Conservation (phyloP, 352 stramenopile genomes). For the Phytophthora ohioensis region DNA sequence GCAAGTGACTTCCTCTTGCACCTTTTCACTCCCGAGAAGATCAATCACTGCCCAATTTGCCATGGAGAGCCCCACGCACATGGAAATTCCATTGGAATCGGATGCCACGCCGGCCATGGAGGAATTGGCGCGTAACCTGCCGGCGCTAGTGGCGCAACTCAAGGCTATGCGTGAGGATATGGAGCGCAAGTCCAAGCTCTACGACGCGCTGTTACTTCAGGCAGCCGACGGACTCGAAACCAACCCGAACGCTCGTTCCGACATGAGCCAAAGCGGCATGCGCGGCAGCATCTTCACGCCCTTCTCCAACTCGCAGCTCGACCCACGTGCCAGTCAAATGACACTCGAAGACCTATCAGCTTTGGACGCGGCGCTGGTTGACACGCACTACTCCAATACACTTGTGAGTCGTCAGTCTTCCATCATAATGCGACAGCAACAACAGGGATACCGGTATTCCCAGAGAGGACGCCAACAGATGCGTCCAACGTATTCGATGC, state of each 20-base stretch:
- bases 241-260: not conserved
- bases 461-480: slow-evolving; percentile 16
- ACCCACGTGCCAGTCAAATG: slow-evolving; percentile 43
- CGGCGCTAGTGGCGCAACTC: slow-evolving; percentile 70
- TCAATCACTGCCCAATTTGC: slow-evolving; percentile 5
- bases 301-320: slow-evolving; percentile 41
- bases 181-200: slow-evolving; percentile 77
- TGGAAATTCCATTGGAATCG: not conserved
- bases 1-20: slow-evolving; percentile 3
- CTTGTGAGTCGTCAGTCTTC: slow-evolving; percentile 44
- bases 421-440: slow-evolving; percentile 38
- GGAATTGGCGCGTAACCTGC: slow-evolving; percentile 61
- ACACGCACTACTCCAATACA: slow-evolving; percentile 38
- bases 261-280: slow-evolving; percentile 35
- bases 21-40: not conserved
- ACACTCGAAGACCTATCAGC: slow-evolving; percentile 36
- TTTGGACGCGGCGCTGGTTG: slow-evolving; percentile 25
- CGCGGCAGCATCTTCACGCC: slow-evolving; percentile 55
- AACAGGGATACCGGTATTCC: slow-evolving; percentile 19
- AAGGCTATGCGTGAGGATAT: slow-evolving; percentile 70
- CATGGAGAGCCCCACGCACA: slow-evolving; percentile 26
- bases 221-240: slow-evolving; percentile 10
- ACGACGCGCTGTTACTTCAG: slow-evolving; percentile 60
- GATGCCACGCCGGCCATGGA: slow-evolving; percentile 36
- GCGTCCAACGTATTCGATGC: slow-evolving; percentile 21